phyloP scores from a whole-genome alignment of 495 filamentous ascomycete genomes.

The Lophium mytilinum region DNA sequence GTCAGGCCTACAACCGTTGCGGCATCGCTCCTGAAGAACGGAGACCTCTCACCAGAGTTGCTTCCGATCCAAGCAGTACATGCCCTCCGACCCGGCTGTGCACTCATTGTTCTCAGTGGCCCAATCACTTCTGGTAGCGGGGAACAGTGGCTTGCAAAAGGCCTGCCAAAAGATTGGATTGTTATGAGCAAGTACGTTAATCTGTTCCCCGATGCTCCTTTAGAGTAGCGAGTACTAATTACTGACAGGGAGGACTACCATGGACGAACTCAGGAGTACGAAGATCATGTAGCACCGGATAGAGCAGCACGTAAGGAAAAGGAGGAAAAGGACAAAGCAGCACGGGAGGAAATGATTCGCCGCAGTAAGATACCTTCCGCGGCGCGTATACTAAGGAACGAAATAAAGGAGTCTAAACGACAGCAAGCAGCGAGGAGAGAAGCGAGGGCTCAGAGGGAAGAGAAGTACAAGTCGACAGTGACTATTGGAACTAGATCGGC shows the following conservation, averaged over 20 bases:
- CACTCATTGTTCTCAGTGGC: conserved; percentile 34
- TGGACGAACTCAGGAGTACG: not conserved
- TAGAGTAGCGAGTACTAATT: too few species aligned
- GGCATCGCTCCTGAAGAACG: conserved; percentile 11
- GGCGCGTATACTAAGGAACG: too few species aligned
- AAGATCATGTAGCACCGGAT: not conserved
- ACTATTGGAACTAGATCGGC: too few species aligned
- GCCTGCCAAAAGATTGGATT: conserved; percentile 35
- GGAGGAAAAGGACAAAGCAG: too few species aligned
- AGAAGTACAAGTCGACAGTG: too few species aligned
- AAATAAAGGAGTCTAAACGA: too few species aligned
- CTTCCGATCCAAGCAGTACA: conserved; percentile 18
- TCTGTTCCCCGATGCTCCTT: not conserved
- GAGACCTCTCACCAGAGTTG: conserved; percentile 10
- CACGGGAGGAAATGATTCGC: too few species aligned
- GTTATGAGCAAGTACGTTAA: conserved; percentile 32
- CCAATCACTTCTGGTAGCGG: conserved; percentile 12
- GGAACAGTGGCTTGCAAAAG: conserved; percentile 16
- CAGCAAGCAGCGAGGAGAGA: too few species aligned
- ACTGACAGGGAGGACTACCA: not conserved
- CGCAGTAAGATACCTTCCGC: too few species aligned
- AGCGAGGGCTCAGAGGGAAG: too few species aligned
- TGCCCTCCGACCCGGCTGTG: conserved; percentile 26
- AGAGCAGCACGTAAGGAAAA: too few species aligned
- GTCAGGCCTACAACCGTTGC: conserved; percentile 16